Evolutionary conservation across 305 asterid genomes (phyloP).

Genomic region (Withania somnifera): DNA sequence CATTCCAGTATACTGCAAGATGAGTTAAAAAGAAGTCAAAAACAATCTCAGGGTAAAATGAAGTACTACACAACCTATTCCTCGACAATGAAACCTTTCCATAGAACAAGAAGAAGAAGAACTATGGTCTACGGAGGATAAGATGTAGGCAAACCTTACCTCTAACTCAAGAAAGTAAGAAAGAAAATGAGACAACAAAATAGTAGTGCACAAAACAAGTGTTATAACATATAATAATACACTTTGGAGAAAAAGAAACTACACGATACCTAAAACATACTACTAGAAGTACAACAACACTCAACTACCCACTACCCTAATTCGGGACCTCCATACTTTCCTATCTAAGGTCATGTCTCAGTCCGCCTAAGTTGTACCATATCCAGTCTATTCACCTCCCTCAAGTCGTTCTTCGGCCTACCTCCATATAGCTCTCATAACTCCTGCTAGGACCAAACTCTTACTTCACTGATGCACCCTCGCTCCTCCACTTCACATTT

Average conservation of each 20-base stretch:
- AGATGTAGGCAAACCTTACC: background rate
- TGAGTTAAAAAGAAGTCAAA: background rate
- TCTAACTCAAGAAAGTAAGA: background rate
- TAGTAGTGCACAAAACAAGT: background rate
- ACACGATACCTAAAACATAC: background rate
- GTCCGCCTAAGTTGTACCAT: background rate
- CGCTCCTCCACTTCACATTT: background rate
- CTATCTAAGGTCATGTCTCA: background rate
- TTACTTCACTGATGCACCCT: background rate
- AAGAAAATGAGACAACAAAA: background rate
- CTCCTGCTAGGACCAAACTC: background rate
- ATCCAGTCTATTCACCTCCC: background rate
- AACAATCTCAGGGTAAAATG: background rate
- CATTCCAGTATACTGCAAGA: conserved; percentile 80
- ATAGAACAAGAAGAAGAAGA: background rate
- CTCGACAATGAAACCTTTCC: background rate
- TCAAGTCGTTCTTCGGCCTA: background rate
- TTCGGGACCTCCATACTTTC: background rate
- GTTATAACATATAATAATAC: background rate
- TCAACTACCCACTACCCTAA: background rate
- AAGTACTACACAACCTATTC: background rate
- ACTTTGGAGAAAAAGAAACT: background rate
- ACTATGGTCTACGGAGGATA: background rate
- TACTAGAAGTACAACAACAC: background rate
- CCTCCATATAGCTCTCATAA: background rate